Evolutionary conservation across 2,329 filamentous ascomycete species (phyloP).

Genomic region (Penicillium sp.): DNA sequence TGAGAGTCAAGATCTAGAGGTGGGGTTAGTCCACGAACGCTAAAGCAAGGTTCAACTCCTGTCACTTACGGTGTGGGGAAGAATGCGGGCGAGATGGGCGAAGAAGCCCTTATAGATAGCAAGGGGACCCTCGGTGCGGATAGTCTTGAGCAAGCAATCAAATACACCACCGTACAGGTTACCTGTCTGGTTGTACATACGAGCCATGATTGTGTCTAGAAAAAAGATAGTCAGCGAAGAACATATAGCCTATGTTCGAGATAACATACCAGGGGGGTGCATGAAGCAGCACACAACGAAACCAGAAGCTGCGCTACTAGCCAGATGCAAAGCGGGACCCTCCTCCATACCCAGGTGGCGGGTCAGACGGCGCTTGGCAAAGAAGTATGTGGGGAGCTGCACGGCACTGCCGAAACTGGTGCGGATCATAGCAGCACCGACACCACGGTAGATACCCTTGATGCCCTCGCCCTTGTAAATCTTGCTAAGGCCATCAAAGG

Average conservation of each 20-base stretch:
- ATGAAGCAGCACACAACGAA: slow-evolving; percentile 97
- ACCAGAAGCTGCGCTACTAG: slow-evolving; percentile 83
- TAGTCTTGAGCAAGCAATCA: slow-evolving; percentile 86
- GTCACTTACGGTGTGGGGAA: slow-evolving; percentile 75
- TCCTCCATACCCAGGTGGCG: slow-evolving; percentile 86
- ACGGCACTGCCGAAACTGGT: slow-evolving; percentile 96
- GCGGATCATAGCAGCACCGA: slow-evolving; percentile 89
- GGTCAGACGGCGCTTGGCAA: slow-evolving; percentile 83
- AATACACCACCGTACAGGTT: slow-evolving; percentile 93
- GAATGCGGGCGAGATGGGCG: slow-evolving; percentile 86
- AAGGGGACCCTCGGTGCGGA: slow-evolving; percentile 84
- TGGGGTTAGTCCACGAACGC: slow-evolving; percentile 19
- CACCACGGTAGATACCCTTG: slow-evolving; percentile 80
- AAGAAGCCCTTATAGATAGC: slow-evolving; percentile 98
- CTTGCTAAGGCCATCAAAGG: slow-evolving; percentile 74
- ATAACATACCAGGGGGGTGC: slow-evolving; percentile 79
- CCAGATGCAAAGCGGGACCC: slow-evolving; percentile 80
- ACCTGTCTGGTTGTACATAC: slow-evolving; percentile 97
- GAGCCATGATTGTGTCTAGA: slow-evolving; percentile 92
- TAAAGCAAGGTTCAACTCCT: not conserved
- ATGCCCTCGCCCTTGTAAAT: slow-evolving; percentile 78
- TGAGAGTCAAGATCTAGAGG: slow-evolving; percentile 75
- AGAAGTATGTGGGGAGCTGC: slow-evolving; percentile 96
- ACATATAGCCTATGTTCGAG: not conserved
- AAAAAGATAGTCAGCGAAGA: slow-evolving; percentile 1